Base-by-base conservation (phyloP, 2,329 filamentous ascomycete species). In the Xylariaceae sp. region DNA sequence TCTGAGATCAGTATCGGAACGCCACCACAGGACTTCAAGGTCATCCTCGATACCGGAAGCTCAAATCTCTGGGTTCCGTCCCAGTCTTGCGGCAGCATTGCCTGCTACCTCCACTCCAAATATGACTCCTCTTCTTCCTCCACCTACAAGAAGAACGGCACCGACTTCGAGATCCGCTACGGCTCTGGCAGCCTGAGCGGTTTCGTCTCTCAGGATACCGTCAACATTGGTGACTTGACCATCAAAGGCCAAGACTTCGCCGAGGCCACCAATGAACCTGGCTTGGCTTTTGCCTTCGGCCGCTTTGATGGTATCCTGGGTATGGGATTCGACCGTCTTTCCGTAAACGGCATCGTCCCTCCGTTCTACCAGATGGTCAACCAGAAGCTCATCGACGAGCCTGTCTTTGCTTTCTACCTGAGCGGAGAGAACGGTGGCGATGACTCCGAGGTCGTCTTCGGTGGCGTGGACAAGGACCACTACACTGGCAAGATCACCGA, bases 1-100 rank as follows among this genome's bases (percentile, higher is more conserved):
- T 95, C 93, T 63, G 91, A 97, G 74, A 97, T 99, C 72, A 82
- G 84, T 63, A 84, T 99, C 71, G 94, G 94, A 60, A 93, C 87
- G 45, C 94, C 94, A 60, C 87, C 94, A 33, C 94, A 99, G 78
- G 81, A 77, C 63, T 99, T 99, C 86, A 99, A 99, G 83, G 95
- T 99, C 62, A 88, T 99, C 60, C 87, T 99, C 60, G 94, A 99
- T 73, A 99, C 94, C 28, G 94, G 94, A 66, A 97, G 91, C 81
- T 97, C 94, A 72, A 99, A 99, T 80, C 83, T 99, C 59, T 99
- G 95, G 95, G 92, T 99, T 55, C 95, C 95, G 38, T 96, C 92
- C 19, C 79, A 83, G 51, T 81, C 90, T 69, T 99, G 95, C 74
- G 86, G 83, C 69, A 97, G 92, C 69, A 99, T 99, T 69, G 95